Percentiles rank a stretch among this genome's conserved stretches.
These are phyloP conservation scores for Trichoderma citrinoviride DNA, from an alignment of 2,329 filamentous ascomycete species.

Conservation along the genomic window DNA sequence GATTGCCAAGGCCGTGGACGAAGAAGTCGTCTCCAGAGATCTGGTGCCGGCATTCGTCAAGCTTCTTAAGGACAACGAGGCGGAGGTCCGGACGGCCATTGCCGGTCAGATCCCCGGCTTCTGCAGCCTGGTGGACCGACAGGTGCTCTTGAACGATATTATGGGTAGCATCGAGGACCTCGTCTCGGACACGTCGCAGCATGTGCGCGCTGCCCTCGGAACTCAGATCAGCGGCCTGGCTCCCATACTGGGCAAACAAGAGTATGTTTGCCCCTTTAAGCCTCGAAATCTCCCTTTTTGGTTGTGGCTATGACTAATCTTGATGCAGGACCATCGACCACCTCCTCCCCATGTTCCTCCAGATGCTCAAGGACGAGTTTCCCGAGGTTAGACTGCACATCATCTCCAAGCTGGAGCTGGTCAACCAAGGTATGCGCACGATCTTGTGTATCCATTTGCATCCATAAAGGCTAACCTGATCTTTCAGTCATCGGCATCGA, in stretches of 20 bases:
- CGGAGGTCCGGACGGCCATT: conserved; percentile 94
- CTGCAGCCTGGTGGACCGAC: conserved; percentile 83
- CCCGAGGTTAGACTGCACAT: conserved; percentile 97
- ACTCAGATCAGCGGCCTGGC: conserved; percentile 96
- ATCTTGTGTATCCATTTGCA: neutral
- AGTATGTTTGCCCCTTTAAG: conserved; percentile 56
- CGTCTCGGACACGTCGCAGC: conserved; percentile 92
- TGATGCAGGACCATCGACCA: conserved; percentile 80
- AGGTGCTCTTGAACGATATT: conserved; percentile 87
- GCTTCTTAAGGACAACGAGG: conserved; percentile 95
- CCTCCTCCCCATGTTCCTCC: conserved; percentile 95
- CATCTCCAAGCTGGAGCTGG: conserved; percentile 98
- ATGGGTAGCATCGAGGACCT: conserved; percentile 96
- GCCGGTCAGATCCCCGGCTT: conserved; percentile 98
- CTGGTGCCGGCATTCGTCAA: conserved; percentile 96
- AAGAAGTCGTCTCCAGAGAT: conserved; percentile 91
- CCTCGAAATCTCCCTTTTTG: too few relatives aligned
- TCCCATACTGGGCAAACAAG: conserved; percentile 95
- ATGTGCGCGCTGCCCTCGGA: conserved; percentile 90
- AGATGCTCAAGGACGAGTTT: conserved; percentile 99
- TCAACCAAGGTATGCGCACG: conserved; percentile 74
- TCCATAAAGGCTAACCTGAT: conserved; percentile 18
- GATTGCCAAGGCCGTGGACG: conserved; percentile 98
- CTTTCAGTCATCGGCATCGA: conserved; percentile 95
- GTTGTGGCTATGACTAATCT: too few relatives aligned